phyloP scores from a whole-genome alignment of 345 rosid genomes.

The Laguncularia racemosa region DNA sequence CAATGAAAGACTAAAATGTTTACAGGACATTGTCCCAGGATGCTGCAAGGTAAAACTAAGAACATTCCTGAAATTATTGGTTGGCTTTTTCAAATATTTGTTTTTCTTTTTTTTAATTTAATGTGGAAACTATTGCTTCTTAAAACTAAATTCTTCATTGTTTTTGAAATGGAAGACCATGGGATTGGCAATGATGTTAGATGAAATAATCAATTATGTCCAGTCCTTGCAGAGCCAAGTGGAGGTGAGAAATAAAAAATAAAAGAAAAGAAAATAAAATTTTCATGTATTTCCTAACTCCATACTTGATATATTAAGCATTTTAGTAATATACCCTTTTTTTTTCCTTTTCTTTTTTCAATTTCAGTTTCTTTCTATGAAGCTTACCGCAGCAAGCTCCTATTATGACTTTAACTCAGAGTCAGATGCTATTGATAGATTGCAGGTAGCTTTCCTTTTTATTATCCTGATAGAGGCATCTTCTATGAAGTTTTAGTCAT shows the following conservation, averaged over 20 bases:
- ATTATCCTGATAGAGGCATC: no score
- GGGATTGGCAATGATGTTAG: constrained; percentile 72
- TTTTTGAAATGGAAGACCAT: constrained; percentile 32
- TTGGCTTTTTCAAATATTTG: neutral
- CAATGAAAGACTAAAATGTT: constrained; percentile 35
- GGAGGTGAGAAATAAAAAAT: constrained; percentile 28
- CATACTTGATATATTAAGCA: no score
- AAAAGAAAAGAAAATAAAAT: neutral
- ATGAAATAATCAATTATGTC: constrained; percentile 59
- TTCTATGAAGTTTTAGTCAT: no score
- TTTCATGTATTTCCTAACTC: no score
- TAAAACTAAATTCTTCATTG: neutral
- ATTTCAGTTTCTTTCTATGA: constrained; percentile 82
- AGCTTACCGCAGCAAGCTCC: constrained; percentile 71
- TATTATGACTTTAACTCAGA: constrained; percentile 68
- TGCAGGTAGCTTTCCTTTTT: constrained; percentile 24
- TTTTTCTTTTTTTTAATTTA: neutral
- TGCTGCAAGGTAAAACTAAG: constrained; percentile 34
- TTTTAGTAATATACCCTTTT: neutral
- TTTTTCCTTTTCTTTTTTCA: neutral
- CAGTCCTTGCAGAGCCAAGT: constrained; percentile 63
- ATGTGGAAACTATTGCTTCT: neutral
- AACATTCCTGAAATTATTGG: neutral
- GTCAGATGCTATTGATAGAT: constrained; percentile 48
- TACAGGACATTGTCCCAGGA: constrained; percentile 52